Evolutionary conservation across 2,329 filamentous ascomycete species (phyloP).

Genomic region (Chaetothyriales sp.): DNA sequence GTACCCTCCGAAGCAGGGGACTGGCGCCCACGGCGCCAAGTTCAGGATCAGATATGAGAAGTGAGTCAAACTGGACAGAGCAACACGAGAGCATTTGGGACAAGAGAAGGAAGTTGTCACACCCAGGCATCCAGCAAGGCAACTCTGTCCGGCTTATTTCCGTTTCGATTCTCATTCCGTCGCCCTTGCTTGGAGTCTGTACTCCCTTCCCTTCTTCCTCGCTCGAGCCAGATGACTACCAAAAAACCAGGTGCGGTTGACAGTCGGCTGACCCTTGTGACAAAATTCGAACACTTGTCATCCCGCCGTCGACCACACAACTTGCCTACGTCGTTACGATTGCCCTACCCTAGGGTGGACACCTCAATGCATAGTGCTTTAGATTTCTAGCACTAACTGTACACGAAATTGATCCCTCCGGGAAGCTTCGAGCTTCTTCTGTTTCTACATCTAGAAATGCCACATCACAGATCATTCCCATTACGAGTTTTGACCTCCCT

Average conservation of each 20-base stretch:
- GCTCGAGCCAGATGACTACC: background rate
- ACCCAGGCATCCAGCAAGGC: background rate
- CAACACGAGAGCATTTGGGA: background rate
- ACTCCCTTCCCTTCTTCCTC: background rate
- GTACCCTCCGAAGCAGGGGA: slow-evolving; percentile 41
- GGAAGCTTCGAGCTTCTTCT: no score
- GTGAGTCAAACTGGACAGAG: background rate
- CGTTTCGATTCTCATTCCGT: no score
- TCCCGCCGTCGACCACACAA: slow-evolving; percentile 45
- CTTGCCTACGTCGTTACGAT: slow-evolving; percentile 51
- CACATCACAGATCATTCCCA: no score
- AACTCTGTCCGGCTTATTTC: no score
- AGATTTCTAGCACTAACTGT: no score
- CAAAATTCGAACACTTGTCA: slow-evolving; percentile 47
- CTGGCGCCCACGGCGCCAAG: slow-evolving; percentile 5
- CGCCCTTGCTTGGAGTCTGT: background rate
- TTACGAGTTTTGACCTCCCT: no score
- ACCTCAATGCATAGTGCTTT: no score
- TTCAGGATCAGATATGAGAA: background rate
- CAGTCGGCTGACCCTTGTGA: slow-evolving; percentile 50
- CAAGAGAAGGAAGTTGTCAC: background rate
- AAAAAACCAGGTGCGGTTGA: slow-evolving; percentile 19
- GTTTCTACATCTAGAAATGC: no score
- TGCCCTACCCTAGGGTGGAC: slow-evolving; percentile 42
- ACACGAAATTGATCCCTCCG: no score